These are phyloP conservation scores for Eucalyptus regnans DNA, from an alignment of 345 rosid species.

Conservation along the genomic window DNA sequence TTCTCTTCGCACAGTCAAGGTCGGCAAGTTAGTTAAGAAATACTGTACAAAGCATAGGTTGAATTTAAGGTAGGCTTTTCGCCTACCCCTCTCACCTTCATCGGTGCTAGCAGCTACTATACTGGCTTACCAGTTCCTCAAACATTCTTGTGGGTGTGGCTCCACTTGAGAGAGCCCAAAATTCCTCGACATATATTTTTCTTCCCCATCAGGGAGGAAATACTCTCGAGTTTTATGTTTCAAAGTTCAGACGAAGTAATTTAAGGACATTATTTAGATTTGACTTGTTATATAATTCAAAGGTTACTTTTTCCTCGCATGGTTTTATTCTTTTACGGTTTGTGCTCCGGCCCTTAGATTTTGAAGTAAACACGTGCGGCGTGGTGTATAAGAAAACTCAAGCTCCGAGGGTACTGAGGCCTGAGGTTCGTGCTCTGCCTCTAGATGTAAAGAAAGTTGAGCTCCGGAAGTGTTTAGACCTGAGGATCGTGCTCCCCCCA, in stretches of 20 bases:
- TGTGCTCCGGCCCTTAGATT: neutral
- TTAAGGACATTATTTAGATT: too few species aligned
- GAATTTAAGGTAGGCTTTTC: too few species aligned
- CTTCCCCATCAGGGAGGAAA: fast-evolving
- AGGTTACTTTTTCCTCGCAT: neutral
- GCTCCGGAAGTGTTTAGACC: neutral
- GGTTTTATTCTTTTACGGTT: neutral
- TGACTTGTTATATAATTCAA: too few species aligned
- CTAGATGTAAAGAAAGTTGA: neutral
- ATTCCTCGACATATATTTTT: too few species aligned
- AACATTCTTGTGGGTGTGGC: too few species aligned
- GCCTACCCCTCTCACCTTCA: too few species aligned
- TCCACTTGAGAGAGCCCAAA: too few species aligned
- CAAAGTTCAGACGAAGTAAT: fast-evolving
- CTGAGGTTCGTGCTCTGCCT: neutral
- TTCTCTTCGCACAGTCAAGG: too few species aligned
- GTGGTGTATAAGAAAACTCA: neutral
- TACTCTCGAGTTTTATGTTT: too few species aligned
- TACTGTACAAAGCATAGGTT: too few species aligned
- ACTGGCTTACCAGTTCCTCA: fast-evolving
- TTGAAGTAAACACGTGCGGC: neutral
- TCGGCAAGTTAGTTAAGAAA: too few species aligned
- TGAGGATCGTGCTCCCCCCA: neutral
- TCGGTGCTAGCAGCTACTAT: too few species aligned
- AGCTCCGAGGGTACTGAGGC: neutral